Evolutionary conservation across 495 filamentous ascomycete species (phyloP), one percentile per base, ranked within the genome.

Genomic region (Penicillium turbatum): DNA sequence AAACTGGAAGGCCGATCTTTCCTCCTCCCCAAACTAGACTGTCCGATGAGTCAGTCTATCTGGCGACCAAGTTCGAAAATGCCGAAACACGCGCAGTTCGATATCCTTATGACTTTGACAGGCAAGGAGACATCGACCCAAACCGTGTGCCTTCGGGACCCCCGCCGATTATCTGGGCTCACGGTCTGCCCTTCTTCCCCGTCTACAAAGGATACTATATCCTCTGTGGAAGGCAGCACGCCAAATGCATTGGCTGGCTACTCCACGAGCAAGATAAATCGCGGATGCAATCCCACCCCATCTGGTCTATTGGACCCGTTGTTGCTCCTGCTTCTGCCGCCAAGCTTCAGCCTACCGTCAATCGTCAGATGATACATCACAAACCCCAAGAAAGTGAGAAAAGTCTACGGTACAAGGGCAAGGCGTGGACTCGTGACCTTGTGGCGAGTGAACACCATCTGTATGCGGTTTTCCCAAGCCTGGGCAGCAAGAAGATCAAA

Each of bases 141-240:
- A 7, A 50, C 1, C 61, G 61, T 2, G 55, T 64, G 16, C 49
- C 61, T 0, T 56, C 55, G 1, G 61, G 59, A 5, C 16, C 49
- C 0, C 31, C 49, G 2, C 58, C 59, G 0, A 54, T 62, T 2
- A 21, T 52, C 36, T 64, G 58, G 58, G 61, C 61, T n/a, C 59
- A 64, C 19, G 61, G 61, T 0, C 17, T 64, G n/a, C 61, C 61
- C 0, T 59, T 56, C 36, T 59, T 64, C 49, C 61, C 61, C 5
- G 45, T 64, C 0, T 64, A 48, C 46, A 55, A 56, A 16, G 61
- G 58, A 0, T 64, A 64, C 16, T 64, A 64, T 37, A 53, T 64
- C 15, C 62, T 64, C 27, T 56, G 48, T 24, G 62, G 62, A 8
- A 53, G 62, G 1, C 27, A 40, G 3, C 49, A 62, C 24, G 62